Conservation (phyloP, 2,329 filamentous ascomycete genomes). For the Fusarium sp. region DNA sequence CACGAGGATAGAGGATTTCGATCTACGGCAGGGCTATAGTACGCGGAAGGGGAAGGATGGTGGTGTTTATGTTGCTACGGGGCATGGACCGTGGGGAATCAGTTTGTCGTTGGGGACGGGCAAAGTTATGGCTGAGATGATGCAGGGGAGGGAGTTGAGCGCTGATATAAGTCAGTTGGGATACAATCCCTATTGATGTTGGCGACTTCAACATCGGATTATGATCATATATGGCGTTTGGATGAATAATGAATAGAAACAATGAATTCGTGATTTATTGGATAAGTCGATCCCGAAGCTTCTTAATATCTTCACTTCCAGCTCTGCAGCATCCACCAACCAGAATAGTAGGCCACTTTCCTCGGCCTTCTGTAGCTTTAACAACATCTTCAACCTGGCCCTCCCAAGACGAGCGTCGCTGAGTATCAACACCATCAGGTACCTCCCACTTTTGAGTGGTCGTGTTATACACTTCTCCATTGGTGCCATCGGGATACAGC, state of each 20-base stretch:
- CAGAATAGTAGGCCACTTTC: conserved; percentile 59
- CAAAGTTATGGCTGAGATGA: conserved; percentile 76
- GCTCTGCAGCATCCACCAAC: conserved; percentile 67
- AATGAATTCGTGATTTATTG: not conserved
- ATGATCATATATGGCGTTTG: not conserved
- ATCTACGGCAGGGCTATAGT: conserved; percentile 62
- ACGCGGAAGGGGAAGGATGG: conserved; percentile 60
- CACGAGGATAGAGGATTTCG: conserved; percentile 64
- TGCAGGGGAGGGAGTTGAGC: conserved; percentile 67
- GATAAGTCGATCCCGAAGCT: conserved; percentile 44
- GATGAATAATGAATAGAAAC: not conserved
- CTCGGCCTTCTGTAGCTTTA: conserved; percentile 49
- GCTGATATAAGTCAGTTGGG: conserved; percentile 63
- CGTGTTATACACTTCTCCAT: conserved; percentile 75
- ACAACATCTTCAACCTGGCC: conserved; percentile 57
- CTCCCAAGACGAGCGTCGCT: conserved; percentile 57
- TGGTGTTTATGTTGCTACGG: conserved; percentile 77
- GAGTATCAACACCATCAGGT: conserved; percentile 43
- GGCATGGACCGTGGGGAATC: conserved; percentile 83
- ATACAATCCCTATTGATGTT: conserved; percentile 10
- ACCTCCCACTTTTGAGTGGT: conserved; percentile 69
- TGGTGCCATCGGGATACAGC: conserved; percentile 76
- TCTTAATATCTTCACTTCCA: conserved; percentile 51
- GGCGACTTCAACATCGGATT: not conserved
- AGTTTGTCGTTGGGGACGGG: conserved; percentile 74